Conservation (phyloP, 495 filamentous ascomycete genomes). For the Xylaria castorea region DNA sequence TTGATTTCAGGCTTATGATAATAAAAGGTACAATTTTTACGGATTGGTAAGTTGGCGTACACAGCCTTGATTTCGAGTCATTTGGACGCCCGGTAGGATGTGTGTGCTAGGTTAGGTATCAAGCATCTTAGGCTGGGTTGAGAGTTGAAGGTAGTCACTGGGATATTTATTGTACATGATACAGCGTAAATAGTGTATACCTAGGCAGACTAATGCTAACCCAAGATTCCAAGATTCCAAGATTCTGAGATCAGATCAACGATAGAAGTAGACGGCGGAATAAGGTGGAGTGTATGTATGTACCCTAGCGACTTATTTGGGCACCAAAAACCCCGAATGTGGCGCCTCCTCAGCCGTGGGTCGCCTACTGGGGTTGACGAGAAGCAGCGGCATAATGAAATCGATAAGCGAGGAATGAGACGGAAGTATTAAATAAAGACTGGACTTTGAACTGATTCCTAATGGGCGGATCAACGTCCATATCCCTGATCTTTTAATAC, state of each 20-base stretch:
- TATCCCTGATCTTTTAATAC: neutral
- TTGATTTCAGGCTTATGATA: neutral
- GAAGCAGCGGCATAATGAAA: neutral
- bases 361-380: neutral
- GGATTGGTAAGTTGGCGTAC: neutral
- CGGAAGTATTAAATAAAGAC: no score
- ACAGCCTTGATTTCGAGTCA: constrained; percentile 9
- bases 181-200: neutral
- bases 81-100: neutral
- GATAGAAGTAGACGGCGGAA: neutral
- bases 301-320: neutral
- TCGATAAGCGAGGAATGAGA: neutral
- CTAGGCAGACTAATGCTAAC: neutral
- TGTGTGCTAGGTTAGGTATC: constrained; percentile 7
- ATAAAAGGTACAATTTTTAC: neutral
- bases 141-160: neutral
- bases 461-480: neutral
- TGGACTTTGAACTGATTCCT: neutral
- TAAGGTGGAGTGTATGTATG: neutral
- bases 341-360: neutral
- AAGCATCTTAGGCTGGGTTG: neutral
- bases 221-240: neutral
- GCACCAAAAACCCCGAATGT: neutral
- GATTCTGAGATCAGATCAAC: neutral
- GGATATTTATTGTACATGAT: neutral